Percentiles rank a stretch among this genome's conserved stretches.
phyloP scores from a whole-genome alignment of 2,329 filamentous ascomycete species.

The Diaporthe velutina region DNA sequence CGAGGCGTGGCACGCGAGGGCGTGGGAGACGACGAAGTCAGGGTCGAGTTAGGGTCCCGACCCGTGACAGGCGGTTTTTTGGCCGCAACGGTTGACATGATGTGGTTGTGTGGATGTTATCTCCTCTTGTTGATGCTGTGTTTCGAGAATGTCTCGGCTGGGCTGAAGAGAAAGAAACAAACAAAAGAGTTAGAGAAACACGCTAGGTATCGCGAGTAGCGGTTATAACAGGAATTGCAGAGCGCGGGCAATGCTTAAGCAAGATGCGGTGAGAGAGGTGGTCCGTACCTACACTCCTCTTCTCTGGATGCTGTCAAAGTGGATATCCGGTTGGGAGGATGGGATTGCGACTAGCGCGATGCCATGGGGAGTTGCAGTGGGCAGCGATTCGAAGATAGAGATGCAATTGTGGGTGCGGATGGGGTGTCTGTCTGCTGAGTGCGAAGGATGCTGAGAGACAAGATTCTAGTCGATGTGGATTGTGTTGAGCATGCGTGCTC shows the following conservation, averaged over 20 bases:
- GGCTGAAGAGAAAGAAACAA: slow-evolving; percentile 29
- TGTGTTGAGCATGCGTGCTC: slow-evolving; percentile 19
- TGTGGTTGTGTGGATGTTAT: slow-evolving; percentile 18
- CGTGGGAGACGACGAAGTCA: slow-evolving; percentile 47
- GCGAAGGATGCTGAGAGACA: slow-evolving; percentile 12
- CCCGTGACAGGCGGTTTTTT: slow-evolving; percentile 66
- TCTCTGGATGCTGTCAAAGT: slow-evolving; percentile 37
- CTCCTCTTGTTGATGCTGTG: slow-evolving; percentile 6
- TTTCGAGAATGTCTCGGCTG: slow-evolving; percentile 31
- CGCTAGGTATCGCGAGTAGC: slow-evolving; percentile 35
- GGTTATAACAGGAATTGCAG: slow-evolving; percentile 37
- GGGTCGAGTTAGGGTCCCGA: slow-evolving; percentile 56
- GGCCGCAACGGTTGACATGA: slow-evolving; percentile 64
- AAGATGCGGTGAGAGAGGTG: slow-evolving; percentile 41
- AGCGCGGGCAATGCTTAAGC: slow-evolving; percentile 30
- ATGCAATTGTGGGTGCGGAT: slow-evolving; percentile 26
- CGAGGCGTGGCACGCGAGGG: slow-evolving; percentile 54
- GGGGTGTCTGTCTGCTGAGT: slow-evolving; percentile 1
- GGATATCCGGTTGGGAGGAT: slow-evolving; percentile 35
- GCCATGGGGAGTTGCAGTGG: slow-evolving; percentile 30
- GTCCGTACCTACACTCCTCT: slow-evolving; percentile 37
- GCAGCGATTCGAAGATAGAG: slow-evolving; percentile 20
- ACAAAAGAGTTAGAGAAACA: slow-evolving; percentile 30
- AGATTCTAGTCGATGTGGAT: neutral
- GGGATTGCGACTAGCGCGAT: slow-evolving; percentile 37